These are phyloP conservation scores for Tylopilus cervinicoccineus DNA, from an alignment of 768 basidiomycete genomes.

Conservation along the genomic window DNA sequence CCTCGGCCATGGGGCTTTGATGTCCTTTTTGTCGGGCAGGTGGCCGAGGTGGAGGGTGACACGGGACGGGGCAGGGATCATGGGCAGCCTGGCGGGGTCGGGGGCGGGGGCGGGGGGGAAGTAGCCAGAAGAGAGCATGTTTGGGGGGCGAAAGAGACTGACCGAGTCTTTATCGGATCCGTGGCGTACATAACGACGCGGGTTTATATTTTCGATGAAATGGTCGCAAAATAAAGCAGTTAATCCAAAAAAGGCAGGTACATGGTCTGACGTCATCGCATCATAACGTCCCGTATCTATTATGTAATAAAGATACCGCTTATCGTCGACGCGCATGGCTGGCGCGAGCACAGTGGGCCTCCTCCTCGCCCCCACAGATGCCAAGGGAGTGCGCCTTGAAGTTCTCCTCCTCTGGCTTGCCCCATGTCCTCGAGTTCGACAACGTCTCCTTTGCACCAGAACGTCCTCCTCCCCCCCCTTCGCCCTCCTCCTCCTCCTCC, in stretches of 20 bases:
- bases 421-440: slow-evolving; percentile 28
- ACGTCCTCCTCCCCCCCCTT: not conserved
- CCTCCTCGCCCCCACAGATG: slow-evolving; percentile 11
- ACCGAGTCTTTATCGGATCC: slow-evolving; percentile 9
- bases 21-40: slow-evolving; percentile 67
- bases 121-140: slow-evolving; percentile 17
- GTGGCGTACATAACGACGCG: not conserved
- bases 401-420: slow-evolving; percentile 29
- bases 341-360: slow-evolving; percentile 1
- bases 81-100: not conserved
- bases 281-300: not conserved
- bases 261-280: slow-evolving; percentile 25
- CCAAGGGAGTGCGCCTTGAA: slow-evolving; percentile 22
- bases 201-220: slow-evolving; percentile 24
- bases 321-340: slow-evolving; percentile 4
- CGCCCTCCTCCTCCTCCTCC: slow-evolving; percentile 2
- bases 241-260: slow-evolving; percentile 28
- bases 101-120: slow-evolving; percentile 29
- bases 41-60: slow-evolving; percentile 74
- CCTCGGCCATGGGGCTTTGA: slow-evolving; percentile 69
- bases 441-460: slow-evolving; percentile 23
- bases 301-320: slow-evolving; percentile 8
- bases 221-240: slow-evolving; percentile 3
- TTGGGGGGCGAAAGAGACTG: not conserved
- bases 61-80: slow-evolving; percentile 41